Evolutionary conservation across 345 rosid species (phyloP).

Genomic region (Bruguiera parviflora): DNA sequence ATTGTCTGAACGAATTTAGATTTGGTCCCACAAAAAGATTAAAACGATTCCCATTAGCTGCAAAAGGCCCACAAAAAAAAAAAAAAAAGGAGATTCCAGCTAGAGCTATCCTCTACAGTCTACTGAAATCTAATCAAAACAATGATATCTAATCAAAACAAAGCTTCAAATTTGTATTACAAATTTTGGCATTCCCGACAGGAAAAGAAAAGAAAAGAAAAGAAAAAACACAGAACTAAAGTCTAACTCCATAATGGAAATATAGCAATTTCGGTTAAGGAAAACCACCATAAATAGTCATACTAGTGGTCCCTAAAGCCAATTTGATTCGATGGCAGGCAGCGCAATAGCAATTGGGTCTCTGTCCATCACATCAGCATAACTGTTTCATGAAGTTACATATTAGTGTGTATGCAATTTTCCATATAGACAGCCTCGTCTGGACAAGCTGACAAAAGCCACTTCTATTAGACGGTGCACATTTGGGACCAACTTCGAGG

Average conservation of each 20-base stretch:
- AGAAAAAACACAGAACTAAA: not conserved
- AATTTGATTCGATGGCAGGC: not conserved
- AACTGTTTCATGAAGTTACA: not conserved
- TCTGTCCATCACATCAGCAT: constrained; percentile 18
- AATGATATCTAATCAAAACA: not conserved
- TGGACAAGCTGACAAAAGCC: constrained; percentile 16
- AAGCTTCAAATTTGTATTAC: constrained; percentile 6
- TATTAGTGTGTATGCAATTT: not conserved
- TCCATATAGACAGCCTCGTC: constrained; percentile 8
- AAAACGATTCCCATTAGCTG: constrained; percentile 2
- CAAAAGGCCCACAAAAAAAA: not conserved
- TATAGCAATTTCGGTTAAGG: constrained; percentile 18
- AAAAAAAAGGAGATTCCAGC: not conserved
- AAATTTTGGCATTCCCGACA: constrained; percentile 3
- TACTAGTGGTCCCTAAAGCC: constrained; percentile 24
- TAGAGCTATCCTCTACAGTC: not conserved
- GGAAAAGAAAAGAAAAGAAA: not conserved
- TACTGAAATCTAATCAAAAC: not conserved
- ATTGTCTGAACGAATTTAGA: not conserved
- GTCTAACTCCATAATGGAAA: constrained; percentile 4
- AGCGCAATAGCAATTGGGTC: not conserved
- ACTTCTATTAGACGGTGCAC: constrained; percentile 1
- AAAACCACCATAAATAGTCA: constrained; percentile 21
- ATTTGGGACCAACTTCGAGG: constrained; percentile 31
- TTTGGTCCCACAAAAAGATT: constrained; percentile 18